A percentile compares a stretch with the other conserved stretches of the same genome.
phyloP scores from a whole-genome alignment of 2,329 filamentous ascomycete species.

The Cladosporium sp. region DNA sequence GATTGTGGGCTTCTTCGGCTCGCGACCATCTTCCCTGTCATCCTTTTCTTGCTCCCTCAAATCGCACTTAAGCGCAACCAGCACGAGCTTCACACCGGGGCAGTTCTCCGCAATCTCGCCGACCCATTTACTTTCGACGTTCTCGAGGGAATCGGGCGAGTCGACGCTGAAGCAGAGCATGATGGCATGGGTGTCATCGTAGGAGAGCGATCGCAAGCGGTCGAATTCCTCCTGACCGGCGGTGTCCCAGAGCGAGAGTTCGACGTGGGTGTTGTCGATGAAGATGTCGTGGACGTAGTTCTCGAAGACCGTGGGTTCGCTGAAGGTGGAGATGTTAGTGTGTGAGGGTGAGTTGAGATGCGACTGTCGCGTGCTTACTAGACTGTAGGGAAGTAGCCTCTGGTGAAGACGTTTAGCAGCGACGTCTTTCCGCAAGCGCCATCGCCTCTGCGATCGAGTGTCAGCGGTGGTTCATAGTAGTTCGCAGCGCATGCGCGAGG shows the following conservation, averaged over 20 bases:
- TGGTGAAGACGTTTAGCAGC: constrained; percentile 94
- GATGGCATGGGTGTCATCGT: constrained; percentile 96
- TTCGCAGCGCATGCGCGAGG: constrained; percentile 4
- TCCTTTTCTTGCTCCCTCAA: constrained; percentile 75
- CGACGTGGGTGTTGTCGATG: constrained; percentile 94
- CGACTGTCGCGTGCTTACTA: constrained; percentile 60
- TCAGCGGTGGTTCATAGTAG: constrained; percentile 20
- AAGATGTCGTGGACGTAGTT: constrained; percentile 99
- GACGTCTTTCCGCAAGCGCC: constrained; percentile 98
- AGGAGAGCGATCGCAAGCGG: constrained; percentile 88
- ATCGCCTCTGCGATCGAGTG: constrained; percentile 67
- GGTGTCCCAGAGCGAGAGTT: constrained; percentile 97
- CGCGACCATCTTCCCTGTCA: constrained; percentile 59
- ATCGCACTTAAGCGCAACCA: constrained; percentile 96
- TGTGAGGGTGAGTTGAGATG: not conserved
- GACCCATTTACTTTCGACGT: constrained; percentile 98
- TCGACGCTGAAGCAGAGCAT: constrained; percentile 99
- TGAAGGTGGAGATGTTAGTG: constrained; percentile 34
- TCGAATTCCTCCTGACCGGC: constrained; percentile 99
- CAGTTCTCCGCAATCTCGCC: constrained; percentile 98
- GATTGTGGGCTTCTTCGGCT: constrained; percentile 65
- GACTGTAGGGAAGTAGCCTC: constrained; percentile 97
- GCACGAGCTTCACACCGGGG: constrained; percentile 87
- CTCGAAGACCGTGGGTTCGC: constrained; percentile 95
- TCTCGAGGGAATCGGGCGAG: constrained; percentile 93